Evolutionary conservation across 2,329 filamentous ascomycete species (phyloP).

Genomic region (Alternaria postmessia): DNA sequence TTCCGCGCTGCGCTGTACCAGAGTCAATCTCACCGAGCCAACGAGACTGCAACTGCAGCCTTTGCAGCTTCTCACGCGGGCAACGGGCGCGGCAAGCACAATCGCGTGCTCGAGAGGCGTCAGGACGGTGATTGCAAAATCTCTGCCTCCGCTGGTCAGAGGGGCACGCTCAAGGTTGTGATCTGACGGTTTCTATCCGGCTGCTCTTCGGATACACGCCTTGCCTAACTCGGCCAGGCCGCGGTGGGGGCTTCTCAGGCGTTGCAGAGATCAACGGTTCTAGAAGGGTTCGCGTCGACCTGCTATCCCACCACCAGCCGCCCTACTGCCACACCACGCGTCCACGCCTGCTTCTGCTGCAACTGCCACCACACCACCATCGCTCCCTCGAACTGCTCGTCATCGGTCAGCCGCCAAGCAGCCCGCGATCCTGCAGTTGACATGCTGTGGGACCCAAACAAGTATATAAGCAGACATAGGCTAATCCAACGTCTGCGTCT

Average conservation of each 20-base stretch:
- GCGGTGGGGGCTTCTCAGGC: constrained; percentile 14
- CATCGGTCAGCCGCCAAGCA: neutral
- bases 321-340: constrained; percentile 8
- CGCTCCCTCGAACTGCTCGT: constrained; percentile 1
- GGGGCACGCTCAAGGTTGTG: constrained; percentile 15
- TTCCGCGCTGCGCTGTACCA: constrained; percentile 6
- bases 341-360: neutral
- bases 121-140: constrained; percentile 12
- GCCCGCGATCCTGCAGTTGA: constrained; percentile 1
- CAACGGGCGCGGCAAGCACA: neutral
- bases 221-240: constrained; percentile 14
- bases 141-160: constrained; percentile 19
- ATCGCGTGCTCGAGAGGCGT: constrained; percentile 4
- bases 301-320: neutral
- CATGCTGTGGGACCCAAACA: neutral
- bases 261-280: constrained; percentile 19
- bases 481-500: neutral
- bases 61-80: constrained; percentile 2
- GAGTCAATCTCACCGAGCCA: constrained; percentile 8
- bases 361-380: too few relatives aligned
- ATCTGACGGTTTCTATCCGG: constrained; percentile 9
- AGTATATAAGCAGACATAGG: neutral
- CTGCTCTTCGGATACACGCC: constrained; percentile 16
- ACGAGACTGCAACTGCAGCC: constrained; percentile 1
- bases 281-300: constrained; percentile 12